These are phyloP conservation scores for Russula brevipes DNA, from an alignment of 768 basidiomycete genomes.

Conservation along the genomic window DNA sequence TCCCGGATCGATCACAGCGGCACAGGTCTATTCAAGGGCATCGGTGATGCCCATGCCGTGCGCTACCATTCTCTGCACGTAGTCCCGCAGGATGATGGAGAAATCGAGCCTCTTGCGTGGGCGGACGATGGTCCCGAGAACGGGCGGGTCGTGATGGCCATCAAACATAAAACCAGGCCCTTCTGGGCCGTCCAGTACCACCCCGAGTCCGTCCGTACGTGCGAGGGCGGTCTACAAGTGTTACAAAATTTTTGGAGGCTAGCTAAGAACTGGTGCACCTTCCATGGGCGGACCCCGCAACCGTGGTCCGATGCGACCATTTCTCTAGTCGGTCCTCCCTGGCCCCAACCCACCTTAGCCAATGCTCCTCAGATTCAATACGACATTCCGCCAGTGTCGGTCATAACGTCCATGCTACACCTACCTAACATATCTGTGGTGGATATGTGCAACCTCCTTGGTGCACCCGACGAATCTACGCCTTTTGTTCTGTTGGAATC, in stretches of 20 bases:
- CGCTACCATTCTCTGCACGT: constrained; percentile 80
- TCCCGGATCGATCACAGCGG: constrained; percentile 57
- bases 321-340: constrained; percentile 44
- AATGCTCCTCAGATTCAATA: constrained; percentile 24
- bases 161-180: constrained; percentile 56
- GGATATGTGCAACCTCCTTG: constrained; percentile 56
- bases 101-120: constrained; percentile 68
- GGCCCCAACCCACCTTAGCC: constrained; percentile 47
- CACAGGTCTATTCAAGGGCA: constrained; percentile 55
- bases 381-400: neutral
- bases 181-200: constrained; percentile 91
- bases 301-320: constrained; percentile 41
- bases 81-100: constrained; percentile 40
- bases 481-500: constrained; percentile 74
- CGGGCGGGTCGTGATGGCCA: constrained; percentile 69
- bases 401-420: constrained; percentile 34
- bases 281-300: constrained; percentile 34
- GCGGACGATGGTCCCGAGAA: constrained; percentile 61
- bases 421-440: constrained; percentile 41
- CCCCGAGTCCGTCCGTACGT: constrained; percentile 76
- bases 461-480: constrained; percentile 50
- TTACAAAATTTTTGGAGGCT: constrained; percentile 71
- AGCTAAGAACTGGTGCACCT: constrained; percentile 51
- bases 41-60: constrained; percentile 53
- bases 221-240: constrained; percentile 61